Conservation (phyloP, 1,284 basidiomycete genomes). For the Cryptococcus jaspeensis region DNA sequence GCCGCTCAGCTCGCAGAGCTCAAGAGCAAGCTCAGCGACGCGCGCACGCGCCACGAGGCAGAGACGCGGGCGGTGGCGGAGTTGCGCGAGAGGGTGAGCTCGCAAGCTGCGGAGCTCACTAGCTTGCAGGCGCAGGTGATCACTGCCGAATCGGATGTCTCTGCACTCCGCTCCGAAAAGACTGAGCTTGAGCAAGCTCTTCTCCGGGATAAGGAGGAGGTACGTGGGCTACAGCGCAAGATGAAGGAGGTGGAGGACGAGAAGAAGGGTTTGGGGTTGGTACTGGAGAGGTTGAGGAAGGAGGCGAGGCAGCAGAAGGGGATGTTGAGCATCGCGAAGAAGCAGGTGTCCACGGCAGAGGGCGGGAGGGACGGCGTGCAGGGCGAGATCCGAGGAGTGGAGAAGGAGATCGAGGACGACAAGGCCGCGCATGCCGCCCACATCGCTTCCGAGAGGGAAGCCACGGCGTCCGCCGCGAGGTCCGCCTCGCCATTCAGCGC, state of each 20-base stretch:
- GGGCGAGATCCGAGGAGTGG: conserved; percentile 67
- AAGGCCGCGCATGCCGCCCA: conserved; percentile 44
- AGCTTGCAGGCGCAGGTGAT: conserved; percentile 79
- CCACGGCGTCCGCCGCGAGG: background rate
- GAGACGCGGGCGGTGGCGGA: conserved; percentile 74
- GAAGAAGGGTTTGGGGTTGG: conserved; percentile 67
- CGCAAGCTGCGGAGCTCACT: conserved; percentile 75
- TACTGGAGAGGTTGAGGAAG: conserved; percentile 86
- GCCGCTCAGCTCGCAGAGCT: conserved; percentile 59
- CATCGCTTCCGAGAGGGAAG: background rate
- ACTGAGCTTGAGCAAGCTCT: conserved; percentile 85
- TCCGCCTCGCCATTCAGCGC: background rate
- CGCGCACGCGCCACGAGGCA: conserved; percentile 71
- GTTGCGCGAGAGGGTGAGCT: conserved; percentile 67
- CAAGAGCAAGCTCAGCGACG: conserved; percentile 48
- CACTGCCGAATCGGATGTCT: conserved; percentile 85
- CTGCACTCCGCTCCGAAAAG: conserved; percentile 84
- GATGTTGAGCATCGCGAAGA: conserved; percentile 87
- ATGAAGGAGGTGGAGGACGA: conserved; percentile 81
- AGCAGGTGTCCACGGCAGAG: conserved; percentile 86
- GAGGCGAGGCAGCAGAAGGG: conserved; percentile 96
- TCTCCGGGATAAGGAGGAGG: conserved; percentile 91
- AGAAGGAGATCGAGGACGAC: conserved; percentile 56
- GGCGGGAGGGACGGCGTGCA: conserved; percentile 68
- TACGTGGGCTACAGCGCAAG: conserved; percentile 77